These are phyloP conservation scores for Ceratobasidium sp. DNA, from an alignment of 1,284 basidiomycete species.

Conservation along the genomic window DNA sequence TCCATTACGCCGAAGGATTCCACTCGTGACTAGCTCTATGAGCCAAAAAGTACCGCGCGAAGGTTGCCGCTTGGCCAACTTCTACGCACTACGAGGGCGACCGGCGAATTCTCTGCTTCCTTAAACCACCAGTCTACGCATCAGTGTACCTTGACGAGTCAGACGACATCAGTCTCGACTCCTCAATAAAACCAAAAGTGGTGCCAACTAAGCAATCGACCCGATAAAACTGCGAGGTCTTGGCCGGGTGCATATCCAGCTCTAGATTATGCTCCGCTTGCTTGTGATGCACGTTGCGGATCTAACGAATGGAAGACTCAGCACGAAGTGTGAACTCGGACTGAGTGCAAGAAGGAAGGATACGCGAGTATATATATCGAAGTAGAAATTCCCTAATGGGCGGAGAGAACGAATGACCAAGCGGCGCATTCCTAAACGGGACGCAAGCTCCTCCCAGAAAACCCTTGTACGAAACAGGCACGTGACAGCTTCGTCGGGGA, in stretches of 20 bases:
- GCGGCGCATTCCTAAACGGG: no score
- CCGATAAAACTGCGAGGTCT: conserved; percentile 43
- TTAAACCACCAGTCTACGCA: conserved; percentile 1
- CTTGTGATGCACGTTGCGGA: no score
- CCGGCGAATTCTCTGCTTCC: neutral
- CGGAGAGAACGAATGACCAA: no score
- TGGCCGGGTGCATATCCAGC: conserved; percentile 6
- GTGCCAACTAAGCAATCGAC: neutral
- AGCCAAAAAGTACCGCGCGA: neutral
- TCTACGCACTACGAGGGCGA: neutral
- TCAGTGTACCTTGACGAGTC: conserved; percentile 21
- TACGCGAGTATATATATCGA: no score
- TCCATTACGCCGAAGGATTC: conserved; percentile 31
- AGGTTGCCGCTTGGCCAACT: conserved; percentile 1
- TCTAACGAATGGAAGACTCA: no score
- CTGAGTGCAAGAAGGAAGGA: no score
- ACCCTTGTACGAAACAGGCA: no score
- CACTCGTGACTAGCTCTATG: conserved; percentile 28
- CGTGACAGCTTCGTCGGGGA: no score
- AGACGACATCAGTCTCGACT: conserved; percentile 28
- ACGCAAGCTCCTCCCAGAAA: no score
- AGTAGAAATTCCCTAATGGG: no score
- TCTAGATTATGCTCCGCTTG: conserved; percentile 22
- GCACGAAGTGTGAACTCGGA: no score
- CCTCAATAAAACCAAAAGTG: conserved; percentile 8